A percentile compares a stretch with the other conserved stretches of the same genome.
phyloP scores from a whole-genome alignment of 768 basidiomycete species.

The Suillus decipiens region DNA sequence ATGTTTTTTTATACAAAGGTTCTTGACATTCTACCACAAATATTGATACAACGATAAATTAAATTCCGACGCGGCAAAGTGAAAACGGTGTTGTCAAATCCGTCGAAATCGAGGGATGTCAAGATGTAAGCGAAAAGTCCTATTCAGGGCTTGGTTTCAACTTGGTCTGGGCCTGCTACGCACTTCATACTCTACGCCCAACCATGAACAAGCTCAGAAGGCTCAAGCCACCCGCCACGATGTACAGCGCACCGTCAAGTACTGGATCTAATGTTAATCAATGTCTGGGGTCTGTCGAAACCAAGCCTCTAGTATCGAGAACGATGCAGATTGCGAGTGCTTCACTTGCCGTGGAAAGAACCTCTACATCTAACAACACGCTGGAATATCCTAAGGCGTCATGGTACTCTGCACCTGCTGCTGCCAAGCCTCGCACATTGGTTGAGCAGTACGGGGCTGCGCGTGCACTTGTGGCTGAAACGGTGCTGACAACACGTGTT shows the following conservation, averaged over 20 bases:
- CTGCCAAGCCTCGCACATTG: constrained; percentile 27
- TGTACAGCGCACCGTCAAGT: background rate
- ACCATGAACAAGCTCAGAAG: constrained; percentile 30
- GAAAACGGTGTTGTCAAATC: no score
- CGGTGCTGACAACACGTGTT: constrained; percentile 50
- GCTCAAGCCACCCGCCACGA: constrained; percentile 14
- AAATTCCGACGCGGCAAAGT: no score
- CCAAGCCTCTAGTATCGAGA: constrained; percentile 23
- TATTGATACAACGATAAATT: no score
- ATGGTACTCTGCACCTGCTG: constrained; percentile 24
- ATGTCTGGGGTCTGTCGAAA: background rate
- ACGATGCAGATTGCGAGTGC: constrained; percentile 32
- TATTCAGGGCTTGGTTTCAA: background rate
- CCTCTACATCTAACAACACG: background rate
- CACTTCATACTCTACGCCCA: background rate
- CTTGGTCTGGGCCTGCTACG: background rate
- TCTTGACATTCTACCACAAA: no score
- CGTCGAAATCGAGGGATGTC: no score
- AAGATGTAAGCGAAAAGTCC: no score
- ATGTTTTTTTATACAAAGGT: no score
- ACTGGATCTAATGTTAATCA: background rate
- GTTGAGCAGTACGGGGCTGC: constrained; percentile 68
- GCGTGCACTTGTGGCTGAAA: constrained; percentile 66
- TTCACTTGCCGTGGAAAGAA: constrained; percentile 10
- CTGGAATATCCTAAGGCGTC: constrained; percentile 15